These are phyloP conservation scores for Auriscalpium vulgare DNA, from an alignment of 768 basidiomycete species.

Conservation along the genomic window DNA sequence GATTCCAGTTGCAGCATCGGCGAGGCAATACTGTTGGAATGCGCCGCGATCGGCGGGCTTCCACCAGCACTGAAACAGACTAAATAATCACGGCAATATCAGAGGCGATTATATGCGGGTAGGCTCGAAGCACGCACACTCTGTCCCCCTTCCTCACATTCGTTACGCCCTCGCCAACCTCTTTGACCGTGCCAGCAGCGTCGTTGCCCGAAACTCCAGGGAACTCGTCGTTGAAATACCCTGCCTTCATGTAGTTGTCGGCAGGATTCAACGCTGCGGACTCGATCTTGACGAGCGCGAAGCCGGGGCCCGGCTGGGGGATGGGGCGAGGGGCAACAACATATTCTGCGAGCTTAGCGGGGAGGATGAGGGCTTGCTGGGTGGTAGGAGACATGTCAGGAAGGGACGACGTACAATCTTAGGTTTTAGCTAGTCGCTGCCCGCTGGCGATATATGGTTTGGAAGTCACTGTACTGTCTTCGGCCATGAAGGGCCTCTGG, in stretches of 20 bases:
- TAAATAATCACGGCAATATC: neutral
- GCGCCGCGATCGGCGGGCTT: neutral
- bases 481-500: no score
- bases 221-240: slow-evolving; percentile 14
- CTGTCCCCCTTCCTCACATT: slow-evolving; percentile 20
- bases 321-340: slow-evolving; percentile 1
- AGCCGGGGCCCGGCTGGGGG: slow-evolving; percentile 11
- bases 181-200: slow-evolving; percentile 18
- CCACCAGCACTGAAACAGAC: slow-evolving; percentile 5
- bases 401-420: neutral
- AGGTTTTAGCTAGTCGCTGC: neutral
- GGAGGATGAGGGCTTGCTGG: slow-evolving; percentile 5
- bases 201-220: slow-evolving; percentile 18
- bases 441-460: neutral
- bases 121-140: slow-evolving; percentile 11
- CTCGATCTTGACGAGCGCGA: slow-evolving; percentile 13
- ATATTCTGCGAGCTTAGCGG: slow-evolving; percentile 1
- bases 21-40: slow-evolving; percentile 17
- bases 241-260: slow-evolving; percentile 8
- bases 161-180: slow-evolving; percentile 20
- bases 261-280: slow-evolving; percentile 16
- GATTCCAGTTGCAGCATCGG: slow-evolving; percentile 10
- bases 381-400: neutral
- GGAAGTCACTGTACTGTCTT: neutral
- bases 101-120: no score